Conservation (phyloP, 768 basidiomycete species). For the Rhodotorula taiwanensis region DNA sequence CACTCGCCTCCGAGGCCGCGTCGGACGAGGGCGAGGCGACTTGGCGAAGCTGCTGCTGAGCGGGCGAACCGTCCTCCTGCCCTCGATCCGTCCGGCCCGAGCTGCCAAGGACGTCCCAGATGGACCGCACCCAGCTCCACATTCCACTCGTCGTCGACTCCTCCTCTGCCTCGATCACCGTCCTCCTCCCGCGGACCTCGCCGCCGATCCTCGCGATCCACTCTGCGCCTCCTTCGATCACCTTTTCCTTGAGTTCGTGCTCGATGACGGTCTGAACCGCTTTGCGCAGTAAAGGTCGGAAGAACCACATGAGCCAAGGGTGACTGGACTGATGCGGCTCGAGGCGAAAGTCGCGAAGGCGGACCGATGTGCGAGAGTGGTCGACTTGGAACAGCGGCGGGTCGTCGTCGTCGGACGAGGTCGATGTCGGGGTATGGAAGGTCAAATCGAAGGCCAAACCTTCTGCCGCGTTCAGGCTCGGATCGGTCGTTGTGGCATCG, state of each 20-base stretch:
- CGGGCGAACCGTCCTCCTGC: neutral
- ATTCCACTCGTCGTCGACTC: neutral
- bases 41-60: neutral
- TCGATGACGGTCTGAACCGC: slow-evolving; percentile 15
- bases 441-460: slow-evolving; percentile 3
- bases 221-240: slow-evolving; percentile 1
- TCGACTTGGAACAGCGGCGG: slow-evolving; percentile 1
- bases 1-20: too few relatives aligned
- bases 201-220: slow-evolving; percentile 2
- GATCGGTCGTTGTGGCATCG: neutral
- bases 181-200: neutral
- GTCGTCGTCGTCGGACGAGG: neutral
- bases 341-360: slow-evolving; percentile 7
- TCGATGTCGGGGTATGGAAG: neutral
- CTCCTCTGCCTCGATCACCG: neutral
- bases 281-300: slow-evolving; percentile 5
- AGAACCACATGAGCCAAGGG: slow-evolving; percentile 8
- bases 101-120: slow-evolving; percentile 7
- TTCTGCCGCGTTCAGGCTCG: neutral
- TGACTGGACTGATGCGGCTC: slow-evolving; percentile 14
- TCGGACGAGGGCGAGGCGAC: neutral
- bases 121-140: slow-evolving; percentile 10
- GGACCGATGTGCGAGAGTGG: neutral
- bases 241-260: neutral
- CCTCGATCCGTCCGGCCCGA: neutral